A percentile compares a stretch with the other conserved stretches of the same genome.
Evolutionary conservation across 2,329 filamentous ascomycete species (phyloP).

Genomic region (Monosporascus sp.): DNA sequence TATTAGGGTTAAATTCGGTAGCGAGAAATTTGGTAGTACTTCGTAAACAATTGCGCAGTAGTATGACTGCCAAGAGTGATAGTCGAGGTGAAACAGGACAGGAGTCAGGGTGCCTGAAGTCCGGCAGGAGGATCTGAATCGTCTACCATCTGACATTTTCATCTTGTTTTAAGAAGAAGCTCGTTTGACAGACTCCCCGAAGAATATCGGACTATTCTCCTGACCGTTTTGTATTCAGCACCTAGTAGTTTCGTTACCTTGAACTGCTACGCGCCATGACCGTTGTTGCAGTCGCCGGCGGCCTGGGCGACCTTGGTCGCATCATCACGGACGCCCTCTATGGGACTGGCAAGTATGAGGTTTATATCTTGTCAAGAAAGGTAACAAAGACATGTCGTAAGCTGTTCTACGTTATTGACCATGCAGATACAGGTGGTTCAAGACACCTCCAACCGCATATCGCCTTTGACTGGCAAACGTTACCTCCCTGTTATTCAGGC

Average conservation of each 20-base stretch:
- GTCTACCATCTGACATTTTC: background rate
- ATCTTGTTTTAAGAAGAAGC: background rate
- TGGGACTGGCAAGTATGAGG: slow-evolving; percentile 20
- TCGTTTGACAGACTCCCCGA: background rate
- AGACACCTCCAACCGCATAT: slow-evolving; percentile 9
- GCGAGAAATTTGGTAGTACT: no score
- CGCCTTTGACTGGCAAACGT: slow-evolving; percentile 13
- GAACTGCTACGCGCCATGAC: slow-evolving; percentile 16
- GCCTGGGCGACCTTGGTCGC: slow-evolving; percentile 19
- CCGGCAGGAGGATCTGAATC: no score
- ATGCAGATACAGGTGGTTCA: slow-evolving; percentile 5
- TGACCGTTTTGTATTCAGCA: background rate
- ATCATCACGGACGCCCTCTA: slow-evolving; percentile 21
- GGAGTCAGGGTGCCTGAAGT: no score
- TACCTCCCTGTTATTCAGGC: slow-evolving; percentile 21
- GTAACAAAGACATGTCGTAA: slow-evolving; percentile 7
- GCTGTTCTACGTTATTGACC: slow-evolving; percentile 1
- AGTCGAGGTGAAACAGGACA: no score
- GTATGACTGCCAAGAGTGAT: no score
- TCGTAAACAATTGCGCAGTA: no score
- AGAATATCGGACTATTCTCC: slow-evolving; percentile 2
- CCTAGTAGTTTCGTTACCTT: background rate
- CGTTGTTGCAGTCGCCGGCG: slow-evolving; percentile 21
- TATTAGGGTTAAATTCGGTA: no score
- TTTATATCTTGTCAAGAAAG: slow-evolving; percentile 23